Conservation (phyloP, 345 rosid species). For the Hibiscus syriacus region DNA sequence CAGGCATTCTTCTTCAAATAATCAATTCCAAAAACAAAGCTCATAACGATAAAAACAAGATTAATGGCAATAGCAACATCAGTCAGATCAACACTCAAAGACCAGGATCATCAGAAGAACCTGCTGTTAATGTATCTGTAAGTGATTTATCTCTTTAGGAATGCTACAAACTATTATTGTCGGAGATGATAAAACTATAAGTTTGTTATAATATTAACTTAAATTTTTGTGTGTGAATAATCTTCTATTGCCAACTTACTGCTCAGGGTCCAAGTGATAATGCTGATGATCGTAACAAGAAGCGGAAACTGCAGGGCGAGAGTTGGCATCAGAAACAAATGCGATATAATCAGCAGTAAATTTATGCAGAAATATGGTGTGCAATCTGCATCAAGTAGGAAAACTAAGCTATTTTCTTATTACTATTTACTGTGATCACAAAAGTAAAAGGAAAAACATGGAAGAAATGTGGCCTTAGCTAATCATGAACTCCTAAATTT, state of each 20-base stretch:
- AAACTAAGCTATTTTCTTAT: background rate
- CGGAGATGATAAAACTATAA: background rate
- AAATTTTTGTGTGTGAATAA: background rate
- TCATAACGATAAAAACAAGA: background rate
- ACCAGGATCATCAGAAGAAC: background rate
- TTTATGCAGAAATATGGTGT: background rate
- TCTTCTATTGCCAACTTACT: background rate
- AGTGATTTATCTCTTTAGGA: background rate
- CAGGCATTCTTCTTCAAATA: slow-evolving; percentile 14
- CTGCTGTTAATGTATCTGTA: background rate
- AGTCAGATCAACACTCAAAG: background rate
- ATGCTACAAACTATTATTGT: background rate
- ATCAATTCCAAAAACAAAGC: slow-evolving; percentile 18
- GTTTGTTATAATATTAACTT: background rate
- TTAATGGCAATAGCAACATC: background rate
- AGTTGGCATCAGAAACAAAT: background rate
- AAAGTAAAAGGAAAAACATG: too few species aligned
- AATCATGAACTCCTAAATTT: too few species aligned
- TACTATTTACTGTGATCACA: background rate
- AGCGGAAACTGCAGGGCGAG: background rate
- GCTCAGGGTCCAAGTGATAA: background rate
- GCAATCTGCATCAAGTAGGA: background rate
- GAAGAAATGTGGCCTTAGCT: too few species aligned
- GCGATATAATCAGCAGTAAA: background rate
- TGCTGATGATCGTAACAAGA: background rate